These are phyloP conservation scores for Oenanthe sinensis DNA, from an alignment of 129 eudicot genomes.

Conservation along the genomic window DNA sequence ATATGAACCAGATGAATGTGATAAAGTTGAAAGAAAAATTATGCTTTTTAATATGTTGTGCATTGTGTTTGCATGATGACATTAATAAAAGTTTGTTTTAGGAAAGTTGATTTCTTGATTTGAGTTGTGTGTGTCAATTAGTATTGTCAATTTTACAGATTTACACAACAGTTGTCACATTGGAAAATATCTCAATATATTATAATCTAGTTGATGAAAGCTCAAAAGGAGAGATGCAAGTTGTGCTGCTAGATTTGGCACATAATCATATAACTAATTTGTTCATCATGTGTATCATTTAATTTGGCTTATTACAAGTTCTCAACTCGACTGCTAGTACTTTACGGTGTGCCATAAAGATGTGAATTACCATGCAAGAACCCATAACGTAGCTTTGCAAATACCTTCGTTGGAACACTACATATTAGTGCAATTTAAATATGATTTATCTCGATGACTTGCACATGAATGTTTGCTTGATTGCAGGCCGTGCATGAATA, in stretches of 20 bases:
- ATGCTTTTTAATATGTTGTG: background rate
- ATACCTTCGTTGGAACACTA: background rate
- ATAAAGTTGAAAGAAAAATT: background rate
- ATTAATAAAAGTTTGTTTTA: background rate
- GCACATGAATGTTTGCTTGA: background rate
- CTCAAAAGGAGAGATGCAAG: background rate
- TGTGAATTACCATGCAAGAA: background rate
- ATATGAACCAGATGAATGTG: background rate
- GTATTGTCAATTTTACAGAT: background rate
- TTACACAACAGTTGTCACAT: background rate
- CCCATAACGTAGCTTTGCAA: background rate
- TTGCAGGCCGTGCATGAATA: slow-evolving; percentile 53
- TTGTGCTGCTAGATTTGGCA: background rate
- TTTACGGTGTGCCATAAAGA: background rate
- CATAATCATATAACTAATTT: background rate
- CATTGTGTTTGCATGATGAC: background rate
- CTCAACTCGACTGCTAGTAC: background rate
- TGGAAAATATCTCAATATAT: background rate
- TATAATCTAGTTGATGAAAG: background rate
- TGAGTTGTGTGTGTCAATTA: background rate
- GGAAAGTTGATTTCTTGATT: too few relatives aligned
- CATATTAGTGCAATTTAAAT: background rate
- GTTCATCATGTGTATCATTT: background rate
- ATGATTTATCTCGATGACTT: background rate
- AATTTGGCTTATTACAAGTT: background rate